Base-by-base conservation (phyloP, 108 stramenopile genomes). In the Skeletonema costatum region DNA sequence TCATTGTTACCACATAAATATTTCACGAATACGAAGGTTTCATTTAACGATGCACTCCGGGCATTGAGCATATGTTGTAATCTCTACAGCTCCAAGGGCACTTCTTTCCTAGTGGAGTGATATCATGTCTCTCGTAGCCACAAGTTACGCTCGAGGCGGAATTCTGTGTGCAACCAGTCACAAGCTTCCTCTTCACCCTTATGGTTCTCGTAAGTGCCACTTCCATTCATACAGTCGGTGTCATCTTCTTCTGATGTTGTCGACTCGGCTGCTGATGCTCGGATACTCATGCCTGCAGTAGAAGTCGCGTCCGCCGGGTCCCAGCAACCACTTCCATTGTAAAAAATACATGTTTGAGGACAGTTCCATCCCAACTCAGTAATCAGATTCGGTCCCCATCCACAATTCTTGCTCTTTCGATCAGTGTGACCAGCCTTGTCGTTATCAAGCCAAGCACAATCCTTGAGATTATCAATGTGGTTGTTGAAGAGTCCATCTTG, bases 381-480 rank as follows among this genome's bases (percentile, higher is more conserved):
- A 50, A 70, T 70, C 39, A 68, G 76, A 32, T 70, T 70, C 10
- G 25, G 16, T 14, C 25, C 76, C 64, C 51, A 51, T 30, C 76
- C 76, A 63, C 76, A 77, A 48, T 77, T 77, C 61, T 77, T 77
- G 42, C 69, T 68, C 39, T 77, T 77, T 17, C 76, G 76, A 17
- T 77, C 76, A 16, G 76, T 77, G 30, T 70, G 68, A 11, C 76
- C 76, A 12, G 33, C 48, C 35, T 77, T 77, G 11, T 42, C 68
- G 31, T 77, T 77, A 60, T 70, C n/a, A 6, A 77, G 46, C 76
- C 76, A 77, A 21, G 46, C 42, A 29, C 76, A 77, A n/a, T 41
- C 51, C 44, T 77, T 77, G 14, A 17, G 59, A 64, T 32, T 77
- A 17, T 31, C 32, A 1, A 77, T 30, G 42, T 77, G 76, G 38